Conservation (phyloP, 176 grass and related monocot species). For the Triticum timopheevii region DNA sequence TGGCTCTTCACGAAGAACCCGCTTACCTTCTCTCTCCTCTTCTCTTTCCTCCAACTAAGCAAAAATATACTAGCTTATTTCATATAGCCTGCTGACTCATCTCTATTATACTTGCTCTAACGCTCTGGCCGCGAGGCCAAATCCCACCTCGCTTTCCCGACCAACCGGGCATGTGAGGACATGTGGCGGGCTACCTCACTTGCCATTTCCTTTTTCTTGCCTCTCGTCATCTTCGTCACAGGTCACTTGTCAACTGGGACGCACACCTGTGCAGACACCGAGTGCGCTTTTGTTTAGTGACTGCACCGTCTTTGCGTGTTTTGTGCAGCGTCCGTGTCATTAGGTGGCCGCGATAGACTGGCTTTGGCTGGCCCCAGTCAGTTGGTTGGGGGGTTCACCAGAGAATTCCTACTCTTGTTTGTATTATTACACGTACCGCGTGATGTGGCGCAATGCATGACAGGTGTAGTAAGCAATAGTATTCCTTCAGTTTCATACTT, state of each 20-base stretch:
- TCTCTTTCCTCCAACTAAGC: no score
- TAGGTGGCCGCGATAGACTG: conserved; percentile 29
- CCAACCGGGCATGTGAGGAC: conserved; percentile 42
- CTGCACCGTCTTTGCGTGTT: background rate
- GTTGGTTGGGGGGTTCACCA: background rate
- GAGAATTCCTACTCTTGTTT: background rate
- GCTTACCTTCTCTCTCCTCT: no score
- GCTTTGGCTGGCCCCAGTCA: background rate
- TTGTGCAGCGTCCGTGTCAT: background rate
- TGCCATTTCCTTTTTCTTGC: background rate
- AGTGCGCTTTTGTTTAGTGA: background rate
- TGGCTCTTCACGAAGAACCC: no score
- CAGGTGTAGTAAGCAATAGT: no score
- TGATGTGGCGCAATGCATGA: background rate
- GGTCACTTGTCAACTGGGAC: background rate
- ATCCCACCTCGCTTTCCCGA: conserved; percentile 18
- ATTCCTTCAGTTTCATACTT: no score
- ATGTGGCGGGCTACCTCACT: conserved; percentile 30
- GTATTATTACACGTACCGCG: background rate
- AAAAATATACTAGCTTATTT: no score
- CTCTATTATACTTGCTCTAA: no score
- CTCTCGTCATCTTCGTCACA: background rate
- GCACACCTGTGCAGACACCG: background rate
- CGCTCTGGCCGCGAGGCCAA: background rate
- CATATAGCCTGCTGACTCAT: no score